Percentiles rank a stretch among this genome's conserved stretches.
These are phyloP conservation scores for Podila epicladia DNA, from an alignment of 192 early-diverging fungal genomes.

Conservation along the genomic window DNA sequence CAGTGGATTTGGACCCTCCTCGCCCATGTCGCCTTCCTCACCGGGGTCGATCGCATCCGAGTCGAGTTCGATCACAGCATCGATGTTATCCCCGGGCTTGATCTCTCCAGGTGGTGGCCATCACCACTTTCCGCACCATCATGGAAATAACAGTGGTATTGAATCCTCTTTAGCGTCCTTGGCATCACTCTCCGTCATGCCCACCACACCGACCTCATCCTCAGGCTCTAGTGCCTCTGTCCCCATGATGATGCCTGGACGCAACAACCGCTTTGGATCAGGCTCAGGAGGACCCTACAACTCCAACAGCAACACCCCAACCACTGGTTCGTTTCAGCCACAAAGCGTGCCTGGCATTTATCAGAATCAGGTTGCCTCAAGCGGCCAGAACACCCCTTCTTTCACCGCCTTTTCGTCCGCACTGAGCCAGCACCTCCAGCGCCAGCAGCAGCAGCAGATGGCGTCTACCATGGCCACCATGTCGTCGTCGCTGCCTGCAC, in stretches of 20 bases:
- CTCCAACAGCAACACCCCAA: slow-evolving; percentile 20
- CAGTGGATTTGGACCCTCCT: slow-evolving; percentile 29
- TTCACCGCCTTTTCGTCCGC: slow-evolving; percentile 36
- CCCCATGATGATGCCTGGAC: slow-evolving; percentile 22
- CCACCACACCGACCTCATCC: slow-evolving; percentile 15
- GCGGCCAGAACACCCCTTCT: slow-evolving; percentile 2
- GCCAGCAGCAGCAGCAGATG: slow-evolving; percentile 43
- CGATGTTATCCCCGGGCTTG: slow-evolving; percentile 39
- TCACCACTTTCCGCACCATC: neutral
- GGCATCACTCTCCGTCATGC: slow-evolving; percentile 38
- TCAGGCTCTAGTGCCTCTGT: slow-evolving; percentile 6
- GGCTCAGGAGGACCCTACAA: neutral
- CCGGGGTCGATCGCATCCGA: slow-evolving; percentile 37
- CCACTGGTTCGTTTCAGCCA: slow-evolving; percentile 36
- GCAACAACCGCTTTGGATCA: slow-evolving; percentile 10
- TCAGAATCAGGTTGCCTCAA: slow-evolving; percentile 19
- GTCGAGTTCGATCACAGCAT: slow-evolving; percentile 21
- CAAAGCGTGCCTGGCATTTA: slow-evolving; percentile 42
- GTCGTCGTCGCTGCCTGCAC: slow-evolving; percentile 29
- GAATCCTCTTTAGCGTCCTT: slow-evolving; percentile 43
- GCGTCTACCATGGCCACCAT: slow-evolving; percentile 28
- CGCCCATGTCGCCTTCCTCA: slow-evolving; percentile 28
- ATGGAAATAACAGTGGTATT: slow-evolving; percentile 23
- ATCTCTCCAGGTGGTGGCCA: neutral
- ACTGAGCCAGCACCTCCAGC: slow-evolving; percentile 35